Base-by-base conservation (phyloP, 1,139 yeast species). In the Scheffersomyces parashehatae region DNA sequence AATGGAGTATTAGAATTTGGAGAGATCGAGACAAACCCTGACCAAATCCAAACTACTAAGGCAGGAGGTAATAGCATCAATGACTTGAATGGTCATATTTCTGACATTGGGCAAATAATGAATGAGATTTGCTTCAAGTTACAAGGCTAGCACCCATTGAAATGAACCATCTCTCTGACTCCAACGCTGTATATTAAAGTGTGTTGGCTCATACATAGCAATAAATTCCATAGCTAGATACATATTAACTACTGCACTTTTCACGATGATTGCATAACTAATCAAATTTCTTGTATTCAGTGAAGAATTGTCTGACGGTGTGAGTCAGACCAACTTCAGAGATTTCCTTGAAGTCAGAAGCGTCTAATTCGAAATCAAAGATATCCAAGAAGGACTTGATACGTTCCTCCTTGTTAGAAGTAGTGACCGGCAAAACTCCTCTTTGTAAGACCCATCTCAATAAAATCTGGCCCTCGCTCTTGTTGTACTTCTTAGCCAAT, bases 391-490 rank as follows among this genome's bases (percentile, higher is more conserved):
- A 54, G 29, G 49, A 52, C 29, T 42, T 47, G 39, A 60, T 51
- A 47, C 68, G 53, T 24, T 49, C 55, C 29, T 47, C 55, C 31
- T 58, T 61, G 4, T 50, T 39, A 12, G 65, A 52, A 5, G 65
- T 59, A 35, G 67, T 59, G 34, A 64, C 53, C 4, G 74, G 71
- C 44, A 70, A 50, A 12, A 70, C 60, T 2, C 71, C 75, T 32
- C 60, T 64, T 44, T 72, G 71, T 46, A 64, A 58, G 4, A 63
- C 64, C 70, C 74, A 71, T 52, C 72, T 61, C 48, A 72, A 54
- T 36, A 70, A 47, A 24, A 72, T 55, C 47, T 70, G 75, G 5
- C 67, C 60, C 29, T 58, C 60, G 3, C 68, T 59, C 42, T 60
- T 65, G 9, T 50, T 47, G 48, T 70, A 67, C 44, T 70, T 69